Conservation (phyloP, 345 rosid genomes). For the Carallia brachiata region DNA sequence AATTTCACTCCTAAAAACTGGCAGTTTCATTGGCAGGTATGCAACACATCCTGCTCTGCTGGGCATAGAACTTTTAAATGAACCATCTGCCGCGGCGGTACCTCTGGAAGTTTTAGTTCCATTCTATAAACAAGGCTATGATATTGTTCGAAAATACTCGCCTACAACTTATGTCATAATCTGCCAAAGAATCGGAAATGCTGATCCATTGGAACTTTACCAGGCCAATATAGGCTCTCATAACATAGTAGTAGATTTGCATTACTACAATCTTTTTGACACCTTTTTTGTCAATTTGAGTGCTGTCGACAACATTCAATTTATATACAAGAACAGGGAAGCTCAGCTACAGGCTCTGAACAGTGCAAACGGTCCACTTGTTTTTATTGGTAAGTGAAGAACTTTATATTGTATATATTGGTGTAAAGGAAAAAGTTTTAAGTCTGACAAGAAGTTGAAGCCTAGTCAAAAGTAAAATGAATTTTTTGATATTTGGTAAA, state of each 20-base stretch:
- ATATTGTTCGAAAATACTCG: constrained; percentile 54
- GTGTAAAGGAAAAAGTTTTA: background rate
- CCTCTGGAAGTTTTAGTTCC: constrained; percentile 56
- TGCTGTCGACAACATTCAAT: constrained; percentile 47
- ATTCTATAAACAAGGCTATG: constrained; percentile 61
- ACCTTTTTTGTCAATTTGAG: constrained; percentile 52
- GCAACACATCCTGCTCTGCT: constrained; percentile 57
- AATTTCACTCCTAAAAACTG: background rate
- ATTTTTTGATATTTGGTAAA: background rate
- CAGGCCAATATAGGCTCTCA: constrained; percentile 56
- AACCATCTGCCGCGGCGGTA: constrained; percentile 60
- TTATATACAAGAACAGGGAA: constrained; percentile 50
- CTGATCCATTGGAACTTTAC: constrained; percentile 63
- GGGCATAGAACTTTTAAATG: constrained; percentile 71
- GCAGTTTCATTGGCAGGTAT: constrained; percentile 40
- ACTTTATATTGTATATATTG: background rate
- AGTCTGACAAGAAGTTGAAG: background rate
- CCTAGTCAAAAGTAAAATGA: background rate
- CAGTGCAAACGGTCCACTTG: constrained; percentile 50
- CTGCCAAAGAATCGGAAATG: constrained; percentile 80
- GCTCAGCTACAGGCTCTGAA: constrained; percentile 53
- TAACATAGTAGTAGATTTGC: constrained; percentile 66
- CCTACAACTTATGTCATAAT: constrained; percentile 54
- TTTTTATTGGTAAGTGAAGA: constrained; percentile 48
- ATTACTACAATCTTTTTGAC: constrained; percentile 74